phyloP scores from a whole-genome alignment of 2,329 filamentous ascomycete species.

The Pestalotiopsis sp. region DNA sequence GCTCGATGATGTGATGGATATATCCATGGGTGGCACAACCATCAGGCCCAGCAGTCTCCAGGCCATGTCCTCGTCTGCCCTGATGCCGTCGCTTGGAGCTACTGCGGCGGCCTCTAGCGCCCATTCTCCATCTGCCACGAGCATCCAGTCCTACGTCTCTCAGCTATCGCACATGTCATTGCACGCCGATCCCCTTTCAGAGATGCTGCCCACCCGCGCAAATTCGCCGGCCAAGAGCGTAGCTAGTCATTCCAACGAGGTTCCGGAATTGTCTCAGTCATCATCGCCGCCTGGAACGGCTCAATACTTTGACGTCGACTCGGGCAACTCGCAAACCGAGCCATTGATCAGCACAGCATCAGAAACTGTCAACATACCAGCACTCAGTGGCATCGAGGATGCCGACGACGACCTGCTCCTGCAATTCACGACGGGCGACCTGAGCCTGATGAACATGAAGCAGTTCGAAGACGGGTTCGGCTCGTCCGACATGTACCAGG shows the following conservation, averaged over 20 bases:
- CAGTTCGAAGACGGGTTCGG: conserved; percentile 57
- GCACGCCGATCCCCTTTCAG: conserved; percentile 15
- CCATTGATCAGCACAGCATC: conserved; percentile 32
- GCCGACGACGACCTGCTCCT: conserved; percentile 47
- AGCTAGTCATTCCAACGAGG: conserved; percentile 55
- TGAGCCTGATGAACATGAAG: conserved; percentile 48
- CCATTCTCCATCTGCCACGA: conserved; percentile 46
- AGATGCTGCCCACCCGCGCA: conserved; percentile 28
- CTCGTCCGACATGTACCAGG: conserved; percentile 50
- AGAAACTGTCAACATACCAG: conserved; percentile 30
- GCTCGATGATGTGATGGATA: conserved; percentile 50
- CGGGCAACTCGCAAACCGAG: conserved; percentile 32
- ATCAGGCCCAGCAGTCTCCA: conserved; percentile 38
- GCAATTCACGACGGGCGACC: conserved; percentile 44
- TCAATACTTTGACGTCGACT: conserved; percentile 49
- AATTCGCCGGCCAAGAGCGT: conserved; percentile 51
- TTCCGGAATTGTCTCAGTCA: conserved; percentile 61
- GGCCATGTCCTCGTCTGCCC: conserved; percentile 35
- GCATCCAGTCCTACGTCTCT: conserved; percentile 47
- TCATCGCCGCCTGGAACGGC: conserved; percentile 47
- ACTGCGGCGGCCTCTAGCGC: conserved; percentile 26
- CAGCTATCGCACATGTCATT: conserved; percentile 33
- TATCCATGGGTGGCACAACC: conserved; percentile 37
- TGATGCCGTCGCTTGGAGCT: conserved; percentile 35
- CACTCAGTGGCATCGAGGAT: conserved; percentile 26